Percentiles rank a stretch among this genome's conserved stretches.
phyloP scores from a whole-genome alignment of 352 stramenopile genomes.

The Globisporangium camurandrum region DNA sequence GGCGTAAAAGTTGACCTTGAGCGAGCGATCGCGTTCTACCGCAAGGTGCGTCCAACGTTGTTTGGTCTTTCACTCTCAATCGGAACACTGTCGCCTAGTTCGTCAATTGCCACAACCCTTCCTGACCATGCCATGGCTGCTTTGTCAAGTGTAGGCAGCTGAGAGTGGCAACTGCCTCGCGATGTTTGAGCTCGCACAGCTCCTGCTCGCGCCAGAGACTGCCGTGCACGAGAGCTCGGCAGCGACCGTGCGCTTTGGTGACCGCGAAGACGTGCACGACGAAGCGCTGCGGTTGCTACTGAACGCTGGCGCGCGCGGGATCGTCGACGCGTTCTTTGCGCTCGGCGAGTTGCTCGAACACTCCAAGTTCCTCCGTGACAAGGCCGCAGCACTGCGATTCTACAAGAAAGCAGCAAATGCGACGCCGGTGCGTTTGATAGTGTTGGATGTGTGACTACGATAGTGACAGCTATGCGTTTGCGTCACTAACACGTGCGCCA shows the following conservation, averaged over 20 bases:
- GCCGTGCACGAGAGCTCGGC: slow-evolving; percentile 1
- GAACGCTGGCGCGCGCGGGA: slow-evolving; percentile 29
- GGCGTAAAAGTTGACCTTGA: slow-evolving; percentile 49
- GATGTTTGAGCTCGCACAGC: slow-evolving; percentile 46
- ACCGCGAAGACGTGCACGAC: slow-evolving; percentile 51
- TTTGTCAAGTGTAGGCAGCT: slow-evolving; percentile 16
- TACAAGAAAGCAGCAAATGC: slow-evolving; percentile 45
- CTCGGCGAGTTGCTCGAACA: slow-evolving; percentile 49
- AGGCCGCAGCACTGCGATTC: slow-evolving; percentile 43
- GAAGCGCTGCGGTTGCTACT: slow-evolving; percentile 54
- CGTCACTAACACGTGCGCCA: too few species aligned
- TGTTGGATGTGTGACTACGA: too few species aligned
- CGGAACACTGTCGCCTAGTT: too few species aligned
- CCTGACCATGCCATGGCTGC: not conserved
- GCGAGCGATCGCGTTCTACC: slow-evolving; percentile 41
- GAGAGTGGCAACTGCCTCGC: slow-evolving; percentile 29
- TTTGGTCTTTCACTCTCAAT: too few species aligned
- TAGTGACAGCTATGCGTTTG: too few species aligned
- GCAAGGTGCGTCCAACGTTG: slow-evolving; percentile 26
- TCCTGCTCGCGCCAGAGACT: slow-evolving; percentile 22
- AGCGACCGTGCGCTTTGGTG: slow-evolving; percentile 23
- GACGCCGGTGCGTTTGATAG: slow-evolving; percentile 9
- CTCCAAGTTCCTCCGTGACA: slow-evolving; percentile 39
- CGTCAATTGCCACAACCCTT: too few species aligned
- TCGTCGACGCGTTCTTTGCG: slow-evolving; percentile 30